Evolutionary conservation across 305 asterid genomes (phyloP).

Genomic region (Solanum hybrid): DNA sequence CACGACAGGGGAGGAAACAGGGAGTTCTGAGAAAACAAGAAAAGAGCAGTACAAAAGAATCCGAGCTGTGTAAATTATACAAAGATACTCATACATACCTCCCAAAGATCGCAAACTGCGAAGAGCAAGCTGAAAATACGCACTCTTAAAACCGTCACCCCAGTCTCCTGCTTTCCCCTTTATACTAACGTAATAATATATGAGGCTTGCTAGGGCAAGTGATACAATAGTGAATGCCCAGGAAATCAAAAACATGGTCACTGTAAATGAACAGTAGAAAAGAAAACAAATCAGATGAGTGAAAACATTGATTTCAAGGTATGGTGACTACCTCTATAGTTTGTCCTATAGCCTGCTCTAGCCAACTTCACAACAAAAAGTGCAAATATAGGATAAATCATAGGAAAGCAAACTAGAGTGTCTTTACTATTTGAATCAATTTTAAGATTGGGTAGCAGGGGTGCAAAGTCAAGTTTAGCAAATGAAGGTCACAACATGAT

Average conservation of each 20-base stretch:
- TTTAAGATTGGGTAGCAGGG: neutral
- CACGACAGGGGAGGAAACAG: neutral
- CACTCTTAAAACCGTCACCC: constrained; percentile 99
- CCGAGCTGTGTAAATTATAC: neutral
- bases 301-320: neutral
- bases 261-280: constrained; percentile 36
- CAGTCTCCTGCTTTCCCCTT: constrained; percentile 99
- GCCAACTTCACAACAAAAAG: neutral
- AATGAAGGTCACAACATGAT: neutral
- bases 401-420: neutral
- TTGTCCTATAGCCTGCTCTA: neutral
- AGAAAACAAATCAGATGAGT: neutral
- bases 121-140: constrained; percentile 98
- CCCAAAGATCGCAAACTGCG: constrained; percentile 97
- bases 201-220: constrained; percentile 84
- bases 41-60: neutral
- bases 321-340: neutral
- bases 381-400: neutral
- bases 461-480: neutral
- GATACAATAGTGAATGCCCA: constrained; percentile 93
- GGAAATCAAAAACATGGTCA: constrained; percentile 90
- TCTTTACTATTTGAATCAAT: neutral
- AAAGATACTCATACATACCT: constrained; percentile 48
- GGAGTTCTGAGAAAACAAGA: neutral
- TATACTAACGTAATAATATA: constrained; percentile 92